phyloP scores from a whole-genome alignment of 2,329 filamentous ascomycete species.

The Paraconiothyrium sp. region DNA sequence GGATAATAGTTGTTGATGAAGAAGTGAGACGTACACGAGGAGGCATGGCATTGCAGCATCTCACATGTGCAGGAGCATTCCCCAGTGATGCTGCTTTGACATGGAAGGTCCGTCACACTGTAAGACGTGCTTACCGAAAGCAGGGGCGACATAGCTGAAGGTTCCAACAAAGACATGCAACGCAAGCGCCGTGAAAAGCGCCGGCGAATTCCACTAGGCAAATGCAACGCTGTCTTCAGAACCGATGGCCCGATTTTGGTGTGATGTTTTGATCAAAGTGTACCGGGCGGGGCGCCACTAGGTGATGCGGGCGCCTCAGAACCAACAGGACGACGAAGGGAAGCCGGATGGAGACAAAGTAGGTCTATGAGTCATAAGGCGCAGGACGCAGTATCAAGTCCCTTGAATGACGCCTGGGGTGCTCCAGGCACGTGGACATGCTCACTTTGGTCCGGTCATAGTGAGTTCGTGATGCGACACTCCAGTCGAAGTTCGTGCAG shows the following conservation, averaged over 20 bases:
- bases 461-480: too few relatives aligned
- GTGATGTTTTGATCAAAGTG: too few relatives aligned
- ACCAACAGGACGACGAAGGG: too few relatives aligned
- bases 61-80: not conserved
- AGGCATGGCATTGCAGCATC: not conserved
- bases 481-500: too few relatives aligned
- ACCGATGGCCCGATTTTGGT: not conserved
- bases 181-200: not conserved
- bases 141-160: not conserved
- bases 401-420: too few relatives aligned
- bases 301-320: too few relatives aligned
- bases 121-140: slow-evolving; percentile 7
- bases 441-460: too few relatives aligned
- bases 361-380: too few relatives aligned
- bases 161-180: slow-evolving; percentile 3
- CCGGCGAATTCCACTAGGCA: not conserved
- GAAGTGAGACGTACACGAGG: not conserved
- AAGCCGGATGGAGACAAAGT: too few relatives aligned
- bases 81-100: not conserved
- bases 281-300: not conserved
- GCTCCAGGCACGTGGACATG: too few relatives aligned
- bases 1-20: not conserved
- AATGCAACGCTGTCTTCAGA: not conserved
- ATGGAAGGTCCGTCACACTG: not conserved
- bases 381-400: too few relatives aligned